Evolutionary conservation across 148 eudicot species (phyloP).

Genomic region (Suaeda aralocaspica): DNA sequence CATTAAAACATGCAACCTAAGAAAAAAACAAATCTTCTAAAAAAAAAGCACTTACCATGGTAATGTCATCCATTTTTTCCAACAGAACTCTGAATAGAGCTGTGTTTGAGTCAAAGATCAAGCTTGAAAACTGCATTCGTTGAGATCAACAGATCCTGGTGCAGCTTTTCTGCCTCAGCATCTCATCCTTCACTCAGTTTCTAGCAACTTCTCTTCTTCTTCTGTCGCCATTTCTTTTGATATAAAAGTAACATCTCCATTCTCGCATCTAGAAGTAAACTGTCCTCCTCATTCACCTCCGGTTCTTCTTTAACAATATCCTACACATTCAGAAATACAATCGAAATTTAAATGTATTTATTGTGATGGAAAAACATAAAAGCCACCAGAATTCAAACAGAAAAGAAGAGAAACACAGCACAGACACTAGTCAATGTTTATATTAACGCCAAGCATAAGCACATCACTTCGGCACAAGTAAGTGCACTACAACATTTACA

Average conservation of each 20-base stretch:
- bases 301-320: constrained; percentile 42
- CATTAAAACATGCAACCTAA: not conserved
- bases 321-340: constrained; percentile 24
- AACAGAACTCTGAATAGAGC: constrained; percentile 80
- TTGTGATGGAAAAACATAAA: not conserved
- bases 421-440: too few species aligned
- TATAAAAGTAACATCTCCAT: constrained; percentile 56
- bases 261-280: constrained; percentile 41
- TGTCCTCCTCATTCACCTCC: constrained; percentile 42
- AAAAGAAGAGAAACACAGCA: too few species aligned
- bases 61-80: constrained; percentile 94
- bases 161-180: constrained; percentile 34
- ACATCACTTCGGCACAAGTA: too few species aligned
- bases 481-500: not conserved
- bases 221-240: constrained; percentile 51
- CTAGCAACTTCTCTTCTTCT: constrained; percentile 62
- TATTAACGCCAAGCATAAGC: not conserved
- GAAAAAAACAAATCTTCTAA: not conserved
- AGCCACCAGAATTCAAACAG: not conserved
- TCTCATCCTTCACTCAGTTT: constrained; percentile 57
- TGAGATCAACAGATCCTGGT: constrained; percentile 42
- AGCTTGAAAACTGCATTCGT: constrained; percentile 82
- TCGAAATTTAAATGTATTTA: not conserved
- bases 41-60: constrained; percentile 38
- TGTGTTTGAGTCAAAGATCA: constrained; percentile 83